These are phyloP conservation scores for Silene coronaria DNA, from an alignment of 179 eudicot genomes.

Conservation along the genomic window DNA sequence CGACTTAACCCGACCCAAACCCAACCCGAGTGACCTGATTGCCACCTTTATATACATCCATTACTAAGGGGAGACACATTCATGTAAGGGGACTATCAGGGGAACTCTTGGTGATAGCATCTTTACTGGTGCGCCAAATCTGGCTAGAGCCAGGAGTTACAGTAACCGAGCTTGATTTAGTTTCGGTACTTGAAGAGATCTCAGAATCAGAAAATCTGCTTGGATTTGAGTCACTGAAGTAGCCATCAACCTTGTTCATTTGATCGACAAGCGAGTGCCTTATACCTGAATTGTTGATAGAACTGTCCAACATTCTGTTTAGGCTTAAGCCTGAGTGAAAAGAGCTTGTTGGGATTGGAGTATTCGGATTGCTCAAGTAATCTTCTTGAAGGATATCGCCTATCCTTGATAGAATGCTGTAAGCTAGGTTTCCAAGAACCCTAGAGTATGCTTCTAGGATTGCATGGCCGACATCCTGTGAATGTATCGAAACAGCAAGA, in stretches of 20 bases:
- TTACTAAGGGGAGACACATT: background rate
- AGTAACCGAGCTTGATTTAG: conserved; percentile 41
- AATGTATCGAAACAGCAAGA: background rate
- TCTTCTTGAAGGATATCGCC: conserved; percentile 78
- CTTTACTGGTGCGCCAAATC: conserved; percentile 52
- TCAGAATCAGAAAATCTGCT: conserved; percentile 38
- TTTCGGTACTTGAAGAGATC: conserved; percentile 31
- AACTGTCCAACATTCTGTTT: conserved; percentile 34
- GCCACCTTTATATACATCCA: conserved; percentile 27
- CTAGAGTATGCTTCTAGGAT: conserved; percentile 93
- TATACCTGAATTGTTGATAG: conserved; percentile 27
- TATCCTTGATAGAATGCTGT: conserved; percentile 59
- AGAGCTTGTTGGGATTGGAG: conserved; percentile 44
- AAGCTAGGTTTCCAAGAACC: conserved; percentile 66
- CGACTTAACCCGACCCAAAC: too few relatives aligned
- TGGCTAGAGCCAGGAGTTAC: conserved; percentile 62
- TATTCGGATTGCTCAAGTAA: conserved; percentile 59
- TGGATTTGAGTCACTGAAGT: conserved; percentile 37
- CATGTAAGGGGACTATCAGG: conserved; percentile 20
- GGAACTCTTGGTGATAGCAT: conserved; percentile 22
- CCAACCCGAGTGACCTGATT: too few relatives aligned
- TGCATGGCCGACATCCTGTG: conserved; percentile 78
- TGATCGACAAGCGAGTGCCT: conserved; percentile 48
- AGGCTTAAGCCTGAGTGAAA: conserved; percentile 39
- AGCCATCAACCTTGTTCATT: conserved; percentile 56